Evolutionary conservation across 2,329 filamentous ascomycete species (phyloP).

Genomic region (Penicillium sclerotigenum): DNA sequence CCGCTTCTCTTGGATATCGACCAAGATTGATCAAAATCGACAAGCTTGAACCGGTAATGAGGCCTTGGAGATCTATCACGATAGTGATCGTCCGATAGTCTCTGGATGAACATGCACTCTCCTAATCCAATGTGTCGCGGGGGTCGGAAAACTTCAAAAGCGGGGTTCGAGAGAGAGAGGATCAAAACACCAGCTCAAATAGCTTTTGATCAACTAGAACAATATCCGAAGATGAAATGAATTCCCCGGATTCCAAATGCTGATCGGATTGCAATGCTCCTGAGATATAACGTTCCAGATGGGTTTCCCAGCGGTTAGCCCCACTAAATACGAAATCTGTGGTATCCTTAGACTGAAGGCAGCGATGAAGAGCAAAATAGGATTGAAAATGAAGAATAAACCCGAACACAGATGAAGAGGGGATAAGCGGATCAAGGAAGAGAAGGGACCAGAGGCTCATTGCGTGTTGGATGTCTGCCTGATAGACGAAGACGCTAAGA

Average conservation of each 20-base stretch:
- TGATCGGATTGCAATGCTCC: background rate
- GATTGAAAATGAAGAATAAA: conserved; percentile 17
- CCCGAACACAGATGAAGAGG: conserved; percentile 1
- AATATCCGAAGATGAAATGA: background rate
- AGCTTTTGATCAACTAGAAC: background rate
- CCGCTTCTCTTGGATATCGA: conserved; percentile 1
- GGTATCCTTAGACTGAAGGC: conserved; percentile 1
- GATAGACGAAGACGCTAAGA: conserved; percentile 33
- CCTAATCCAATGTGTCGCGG: background rate
- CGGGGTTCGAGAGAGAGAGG: background rate
- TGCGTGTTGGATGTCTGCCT: conserved; percentile 39
- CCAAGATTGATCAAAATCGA: background rate
- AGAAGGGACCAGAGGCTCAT: conserved; percentile 22
- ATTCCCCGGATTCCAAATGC: background rate
- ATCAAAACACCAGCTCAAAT: background rate
- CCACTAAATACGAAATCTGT: conserved; percentile 10
- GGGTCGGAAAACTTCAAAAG: background rate
- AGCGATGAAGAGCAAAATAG: background rate
- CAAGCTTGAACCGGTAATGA: background rate
- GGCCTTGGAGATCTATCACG: background rate
- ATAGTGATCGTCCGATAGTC: background rate
- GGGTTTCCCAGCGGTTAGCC: conserved; percentile 8
- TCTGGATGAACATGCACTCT: conserved; percentile 1
- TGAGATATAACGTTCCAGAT: conserved; percentile 4
- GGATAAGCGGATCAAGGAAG: conserved; percentile 17